Base-by-base conservation (phyloP, 345 rosid species). In the Jatropha curcas region DNA sequence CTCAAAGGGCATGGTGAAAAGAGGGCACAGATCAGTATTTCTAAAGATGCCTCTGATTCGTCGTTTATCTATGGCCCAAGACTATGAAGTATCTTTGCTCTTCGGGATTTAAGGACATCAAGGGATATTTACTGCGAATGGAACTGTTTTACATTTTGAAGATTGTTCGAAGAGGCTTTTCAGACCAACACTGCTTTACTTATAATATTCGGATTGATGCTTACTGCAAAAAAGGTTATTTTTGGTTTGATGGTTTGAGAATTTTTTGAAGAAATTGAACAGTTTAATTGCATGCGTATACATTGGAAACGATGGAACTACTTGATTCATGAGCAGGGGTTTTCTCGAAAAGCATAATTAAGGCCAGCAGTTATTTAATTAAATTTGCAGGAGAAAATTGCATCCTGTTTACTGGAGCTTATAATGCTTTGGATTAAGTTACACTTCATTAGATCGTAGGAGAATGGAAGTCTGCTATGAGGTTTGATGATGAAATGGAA, bases 81-180 rank as follows among this genome's bases (percentile, higher is more conserved):
- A 92, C 97, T 53, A 88, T 90, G 93, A 89, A 92, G n/a, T 75
- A 87, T 92, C 60, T 71, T n/a, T 94, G 57, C 89, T 94, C 0
- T 41, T 86, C n/a, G 56, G 97, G 97, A 14, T 94, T 94, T 68
- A 94, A 94, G 76, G 90, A 92, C n/a, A 82, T 84, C 91, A 22
- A 83, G 92, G 7, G 90, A 94, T 75, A 19, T 90, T n/a, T 50
- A 88, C 93, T 5, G 87, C 97, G n/a, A 0, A 87, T 83, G 80
- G 98, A 94, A 72, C 61, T 94, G 60, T 92, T 94, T 57, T 92
- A 87, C 60, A 95, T 89, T 60, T n/a, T n/a, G n/a, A 95, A 94
- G 69, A 92, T 89, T 93, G 78, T 84, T 74, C 77, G 82, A 51
- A 82, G 98, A 82, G 91, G 92, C 20, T 92, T n/a, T n/a, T 94